A percentile compares a stretch with the other conserved stretches of the same genome.
These are phyloP conservation scores for Gryganskiella cystojenkinii DNA, from an alignment of 192 early-diverging fungal species.

Conservation along the genomic window DNA sequence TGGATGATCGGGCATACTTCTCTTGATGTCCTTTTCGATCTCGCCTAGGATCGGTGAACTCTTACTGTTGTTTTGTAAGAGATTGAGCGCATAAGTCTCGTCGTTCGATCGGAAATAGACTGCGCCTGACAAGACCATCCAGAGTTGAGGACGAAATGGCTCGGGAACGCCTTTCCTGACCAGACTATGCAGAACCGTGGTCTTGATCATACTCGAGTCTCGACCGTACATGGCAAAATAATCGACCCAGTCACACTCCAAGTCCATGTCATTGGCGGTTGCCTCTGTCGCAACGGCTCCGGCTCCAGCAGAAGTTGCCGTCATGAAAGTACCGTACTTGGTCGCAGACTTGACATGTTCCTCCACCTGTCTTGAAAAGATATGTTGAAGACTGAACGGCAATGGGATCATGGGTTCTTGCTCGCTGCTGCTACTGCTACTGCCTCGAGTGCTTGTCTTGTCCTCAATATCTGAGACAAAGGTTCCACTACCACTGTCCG, in stretches of 20 bases:
- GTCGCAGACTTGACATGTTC: neutral
- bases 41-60: constrained; percentile 10
- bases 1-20: constrained; percentile 49
- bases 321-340: neutral
- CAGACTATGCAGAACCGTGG: constrained; percentile 12
- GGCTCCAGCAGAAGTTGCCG: no score
- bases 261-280: constrained; percentile 21
- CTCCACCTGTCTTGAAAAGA: constrained; percentile 2
- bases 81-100: constrained; percentile 23
- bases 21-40: constrained; percentile 43
- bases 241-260: constrained; percentile 39
- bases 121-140: constrained; percentile 44
- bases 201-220: constrained; percentile 45
- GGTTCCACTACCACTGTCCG: neutral
- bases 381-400: constrained; percentile 14
- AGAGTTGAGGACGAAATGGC: constrained; percentile 38
- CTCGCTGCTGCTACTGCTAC: neutral
- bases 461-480: constrained; percentile 5
- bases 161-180: constrained; percentile 21
- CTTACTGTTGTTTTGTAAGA: constrained; percentile 10
- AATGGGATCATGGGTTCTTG: constrained; percentile 12
- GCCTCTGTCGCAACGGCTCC: neutral
- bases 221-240: constrained; percentile 42
- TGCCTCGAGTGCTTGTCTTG: no score
- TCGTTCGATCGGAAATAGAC: constrained; percentile 21